Base-by-base conservation (phyloP, 345 rosid species). In the Boechera stricta region DNA sequence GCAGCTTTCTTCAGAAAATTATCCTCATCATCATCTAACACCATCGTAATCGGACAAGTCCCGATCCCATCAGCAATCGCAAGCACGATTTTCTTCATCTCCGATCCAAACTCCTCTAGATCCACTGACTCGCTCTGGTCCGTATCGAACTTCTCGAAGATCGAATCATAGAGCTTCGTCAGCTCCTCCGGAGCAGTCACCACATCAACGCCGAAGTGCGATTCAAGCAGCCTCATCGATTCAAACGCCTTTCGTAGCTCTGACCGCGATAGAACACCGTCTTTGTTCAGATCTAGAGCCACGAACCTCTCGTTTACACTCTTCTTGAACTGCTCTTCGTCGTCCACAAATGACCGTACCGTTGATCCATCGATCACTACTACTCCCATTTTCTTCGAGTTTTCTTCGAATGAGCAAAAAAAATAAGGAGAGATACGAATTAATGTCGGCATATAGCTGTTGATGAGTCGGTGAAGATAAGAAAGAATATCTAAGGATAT, bases 11-110 rank as follows among this genome's bases (percentile, higher is more conserved):
- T 86, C 76, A 90, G 75, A 2, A 88, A 82, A 74, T 82, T 84
- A 38, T 71, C 81, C 10, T 80, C 84, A 52, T 72, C 86, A 32
- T 88, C 91, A 60, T 86, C 91, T 0, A 90, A 77, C 28, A 64
- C 91, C 96, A 90, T 90, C 75, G 84, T 89, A 10, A 90, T 88
- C 33, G 96, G 96, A 67, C 61, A 75, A 5, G 85, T 79, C 0
- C 96, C 96, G 4, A 90, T 63, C 0, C 96, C 96, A 11, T 90
- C 96, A 3, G 93, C 93, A 32, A 90, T 87, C 5, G 93, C 96
- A 2, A 90, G 84, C 88, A 88, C 65, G 44, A 90, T 88, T 79
- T 84, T 85, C 88, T 82, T 86, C 83, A 87, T 80, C 85, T 90
- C 96, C 3, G 85, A 62, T 55, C 82, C 79, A 77, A 86, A 90